phyloP scores from a whole-genome alignment of 75 land plant genomes.

The Sequoia sempervirens region DNA sequence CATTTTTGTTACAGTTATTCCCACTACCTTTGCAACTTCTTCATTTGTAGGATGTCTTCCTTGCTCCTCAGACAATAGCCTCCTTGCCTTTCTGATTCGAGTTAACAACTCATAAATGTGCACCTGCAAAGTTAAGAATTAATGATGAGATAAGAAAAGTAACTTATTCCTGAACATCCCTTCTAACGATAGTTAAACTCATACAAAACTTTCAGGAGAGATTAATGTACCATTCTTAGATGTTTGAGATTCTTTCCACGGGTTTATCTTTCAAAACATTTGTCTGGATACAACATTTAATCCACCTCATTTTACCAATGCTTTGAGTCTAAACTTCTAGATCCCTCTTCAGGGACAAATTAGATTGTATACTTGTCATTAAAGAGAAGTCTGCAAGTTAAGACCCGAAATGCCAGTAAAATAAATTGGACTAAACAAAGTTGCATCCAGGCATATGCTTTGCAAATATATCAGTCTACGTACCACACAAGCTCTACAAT shows the following conservation, averaged over 20 bases:
- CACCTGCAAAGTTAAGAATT: slow-evolving; percentile 32
- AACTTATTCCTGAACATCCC: not conserved
- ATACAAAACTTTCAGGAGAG: not conserved
- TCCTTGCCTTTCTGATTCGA: slow-evolving; percentile 74
- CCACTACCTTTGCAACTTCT: slow-evolving; percentile 75
- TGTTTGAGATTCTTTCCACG: not conserved
- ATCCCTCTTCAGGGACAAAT: not conserved
- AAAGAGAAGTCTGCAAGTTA: not conserved
- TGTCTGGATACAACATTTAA: not conserved
- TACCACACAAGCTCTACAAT: not conserved
- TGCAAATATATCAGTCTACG: not conserved
- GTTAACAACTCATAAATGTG: slow-evolving; percentile 79
- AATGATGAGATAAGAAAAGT: not conserved
- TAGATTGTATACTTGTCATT: not conserved
- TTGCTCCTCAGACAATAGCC: slow-evolving; percentile 52
- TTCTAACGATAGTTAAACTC: not conserved
- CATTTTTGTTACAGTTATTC: slow-evolving; percentile 68
- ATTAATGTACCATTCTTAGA: not conserved
- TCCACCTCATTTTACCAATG: not conserved
- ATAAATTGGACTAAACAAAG: not conserved
- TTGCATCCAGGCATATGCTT: not conserved
- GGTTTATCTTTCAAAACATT: not conserved
- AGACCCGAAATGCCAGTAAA: not conserved
- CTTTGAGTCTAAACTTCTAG: not conserved
- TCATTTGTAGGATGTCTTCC: slow-evolving; percentile 63